Evolutionary conservation across 2,329 filamentous ascomycete species (phyloP), one percentile per base, ranked within the genome.

Genomic region (Hypoxylon sp.): DNA sequence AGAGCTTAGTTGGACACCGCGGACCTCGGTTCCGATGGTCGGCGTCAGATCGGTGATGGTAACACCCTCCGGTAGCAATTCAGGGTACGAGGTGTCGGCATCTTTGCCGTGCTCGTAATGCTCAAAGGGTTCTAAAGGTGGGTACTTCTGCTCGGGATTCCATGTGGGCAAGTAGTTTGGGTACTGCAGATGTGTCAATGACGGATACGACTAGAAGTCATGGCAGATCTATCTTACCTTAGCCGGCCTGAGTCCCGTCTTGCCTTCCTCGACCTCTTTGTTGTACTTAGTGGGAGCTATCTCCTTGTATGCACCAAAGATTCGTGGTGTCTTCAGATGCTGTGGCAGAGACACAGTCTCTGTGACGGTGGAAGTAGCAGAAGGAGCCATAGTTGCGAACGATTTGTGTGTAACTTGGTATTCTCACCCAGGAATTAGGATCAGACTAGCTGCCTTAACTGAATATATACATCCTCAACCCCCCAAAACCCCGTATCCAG

Each of bases 91-190:
- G 1, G 87, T 82, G 75, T 94, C 91, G 51, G 92, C 92, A 73
- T 93, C 90, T 74, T 90, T 90, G 73, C 92, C 92, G 74, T 92
- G 92, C 62, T 95, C 92, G 69, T 88, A 87, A 77, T 93, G 91
- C 76, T 91, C 85, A 73, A 93, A 94, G 0, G 86, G 87, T 68
- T 90, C 81, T 6, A 93, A 84, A 6, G 92, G 90, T 62, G 88
- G 84, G 74, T 90, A 92, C 70, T 84, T 85, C 79, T 89, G 86
- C 69, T 88, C 84, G 44, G 85, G 83, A 74, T 91, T 86, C 91
- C 91, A 93, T 1, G 88, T 89, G 1, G 91, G 91, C 7, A 93
- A 86, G 77, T 94, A 94, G 75, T 93, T 84, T 3, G 89, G 89
- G 72, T 92, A 94, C 76, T 88, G 62, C 72, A 1, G 64, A 70